These are phyloP conservation scores for Fusarium redolens DNA, from an alignment of 2,329 filamentous ascomycete genomes.

Conservation along the genomic window DNA sequence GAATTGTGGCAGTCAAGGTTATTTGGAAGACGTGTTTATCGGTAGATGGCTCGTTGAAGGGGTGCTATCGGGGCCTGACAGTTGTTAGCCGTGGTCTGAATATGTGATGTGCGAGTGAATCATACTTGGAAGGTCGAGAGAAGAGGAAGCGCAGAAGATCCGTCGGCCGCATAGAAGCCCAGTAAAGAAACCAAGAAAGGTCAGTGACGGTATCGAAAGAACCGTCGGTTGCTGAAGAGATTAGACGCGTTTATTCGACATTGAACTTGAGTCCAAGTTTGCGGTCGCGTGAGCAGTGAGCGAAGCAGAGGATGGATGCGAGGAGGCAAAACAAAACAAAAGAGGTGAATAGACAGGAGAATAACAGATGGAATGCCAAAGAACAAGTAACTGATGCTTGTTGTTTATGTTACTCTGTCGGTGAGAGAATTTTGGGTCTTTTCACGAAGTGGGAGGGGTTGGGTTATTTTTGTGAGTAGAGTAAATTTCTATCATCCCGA, in stretches of 20 bases:
- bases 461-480: slow-evolving; percentile 22
- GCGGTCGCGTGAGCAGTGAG: slow-evolving; percentile 37
- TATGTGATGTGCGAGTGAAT: slow-evolving; percentile 26
- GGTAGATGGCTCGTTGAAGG: slow-evolving; percentile 34
- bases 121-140: slow-evolving; percentile 88
- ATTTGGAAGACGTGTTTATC: slow-evolving; percentile 47
- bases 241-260: slow-evolving; percentile 45
- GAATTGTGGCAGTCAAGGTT: slow-evolving; percentile 81
- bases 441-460: slow-evolving; percentile 16
- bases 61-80: slow-evolving; percentile 71
- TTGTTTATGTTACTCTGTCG: slow-evolving; percentile 24
- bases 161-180: slow-evolving; percentile 87
- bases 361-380: not conserved
- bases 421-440: slow-evolving; percentile 43
- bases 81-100: not conserved
- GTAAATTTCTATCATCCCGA: slow-evolving; percentile 30
- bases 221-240: slow-evolving; percentile 40
- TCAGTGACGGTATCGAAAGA: slow-evolving; percentile 40
- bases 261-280: slow-evolving; percentile 31
- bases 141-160: slow-evolving; percentile 93
- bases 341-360: not conserved
- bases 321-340: not conserved
- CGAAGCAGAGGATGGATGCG: not conserved
- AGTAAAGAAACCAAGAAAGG: slow-evolving; percentile 39
- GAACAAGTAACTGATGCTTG: slow-evolving; percentile 11